A percentile compares a stretch with the other conserved stretches of the same genome.
These are phyloP conservation scores for Protomyces gravidus DNA, from an alignment of 1,139 yeast genomes.

Conservation along the genomic window DNA sequence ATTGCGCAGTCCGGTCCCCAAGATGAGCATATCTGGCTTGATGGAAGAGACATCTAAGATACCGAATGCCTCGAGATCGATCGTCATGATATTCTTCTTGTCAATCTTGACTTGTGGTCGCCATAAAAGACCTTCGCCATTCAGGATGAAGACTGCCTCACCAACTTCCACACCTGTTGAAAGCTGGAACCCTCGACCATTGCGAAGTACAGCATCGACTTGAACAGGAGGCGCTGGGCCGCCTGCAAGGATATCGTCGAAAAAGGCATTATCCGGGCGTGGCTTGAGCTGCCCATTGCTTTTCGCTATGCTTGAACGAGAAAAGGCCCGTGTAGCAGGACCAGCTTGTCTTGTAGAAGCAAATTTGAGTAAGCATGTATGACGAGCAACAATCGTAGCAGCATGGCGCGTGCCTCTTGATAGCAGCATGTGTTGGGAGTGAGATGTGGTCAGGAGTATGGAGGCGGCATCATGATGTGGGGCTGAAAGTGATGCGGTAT, in stretches of 20 bases:
- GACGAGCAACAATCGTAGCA: too few relatives aligned
- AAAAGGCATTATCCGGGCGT: conserved; percentile 22
- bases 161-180: conserved; percentile 25
- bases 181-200: conserved; percentile 26
- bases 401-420: too few relatives aligned
- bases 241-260: conserved; percentile 28
- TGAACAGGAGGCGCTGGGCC: conserved; percentile 18
- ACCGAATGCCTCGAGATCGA: conserved; percentile 17
- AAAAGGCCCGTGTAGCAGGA: too few relatives aligned
- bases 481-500: too few relatives aligned
- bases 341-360: too few relatives aligned
- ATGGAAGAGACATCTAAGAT: conserved; percentile 16
- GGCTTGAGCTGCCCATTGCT: conserved; percentile 2
- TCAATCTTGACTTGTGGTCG: conserved; percentile 15
- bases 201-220: conserved; percentile 22
- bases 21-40: conserved; percentile 27
- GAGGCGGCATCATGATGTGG: too few relatives aligned
- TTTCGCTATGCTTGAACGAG: too few relatives aligned
- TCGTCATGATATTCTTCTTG: conserved; percentile 14
- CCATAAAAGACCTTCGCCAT: conserved; percentile 24
- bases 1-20: conserved; percentile 25
- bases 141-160: conserved; percentile 20
- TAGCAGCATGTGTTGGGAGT: too few relatives aligned
- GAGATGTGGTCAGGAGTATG: too few relatives aligned
- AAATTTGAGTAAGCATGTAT: too few relatives aligned